phyloP scores from a whole-genome alignment of 768 basidiomycete species.

The Suillus alpinus region DNA sequence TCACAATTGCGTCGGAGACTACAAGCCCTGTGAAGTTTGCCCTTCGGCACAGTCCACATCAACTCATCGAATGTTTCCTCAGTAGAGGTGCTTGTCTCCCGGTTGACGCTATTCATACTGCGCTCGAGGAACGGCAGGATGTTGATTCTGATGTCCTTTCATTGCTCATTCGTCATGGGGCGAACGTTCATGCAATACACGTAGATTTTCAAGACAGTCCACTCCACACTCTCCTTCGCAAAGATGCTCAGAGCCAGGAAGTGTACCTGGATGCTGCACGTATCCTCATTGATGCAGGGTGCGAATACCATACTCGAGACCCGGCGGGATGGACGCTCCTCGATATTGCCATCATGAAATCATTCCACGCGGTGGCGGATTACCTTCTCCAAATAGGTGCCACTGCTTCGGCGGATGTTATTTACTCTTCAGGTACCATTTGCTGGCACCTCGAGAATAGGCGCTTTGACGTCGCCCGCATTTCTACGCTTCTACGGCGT shows the following conservation, averaged over 20 bases:
- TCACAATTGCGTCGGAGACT: background rate
- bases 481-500: background rate
- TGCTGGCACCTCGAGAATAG: background rate
- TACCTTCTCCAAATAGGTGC: background rate
- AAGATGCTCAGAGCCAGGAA: background rate
- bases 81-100: background rate
- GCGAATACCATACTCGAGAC: background rate
- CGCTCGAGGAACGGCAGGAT: background rate
- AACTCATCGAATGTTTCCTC: background rate
- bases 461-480: background rate
- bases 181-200: background rate
- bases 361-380: background rate
- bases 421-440: background rate
- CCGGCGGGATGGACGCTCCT: background rate
- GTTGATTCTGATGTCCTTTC: background rate
- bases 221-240: background rate
- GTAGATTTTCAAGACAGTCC: background rate
- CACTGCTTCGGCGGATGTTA: background rate
- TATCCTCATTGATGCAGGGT: slow-evolving; percentile 7
- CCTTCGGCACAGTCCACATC: background rate
- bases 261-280: slow-evolving; percentile 2
- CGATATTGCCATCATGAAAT: background rate
- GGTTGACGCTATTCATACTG: background rate
- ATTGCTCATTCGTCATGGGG: background rate
- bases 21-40: background rate